Base-by-base conservation (phyloP, 495 filamentous ascomycete genomes). In the Trichocladium antarcticum region DNA sequence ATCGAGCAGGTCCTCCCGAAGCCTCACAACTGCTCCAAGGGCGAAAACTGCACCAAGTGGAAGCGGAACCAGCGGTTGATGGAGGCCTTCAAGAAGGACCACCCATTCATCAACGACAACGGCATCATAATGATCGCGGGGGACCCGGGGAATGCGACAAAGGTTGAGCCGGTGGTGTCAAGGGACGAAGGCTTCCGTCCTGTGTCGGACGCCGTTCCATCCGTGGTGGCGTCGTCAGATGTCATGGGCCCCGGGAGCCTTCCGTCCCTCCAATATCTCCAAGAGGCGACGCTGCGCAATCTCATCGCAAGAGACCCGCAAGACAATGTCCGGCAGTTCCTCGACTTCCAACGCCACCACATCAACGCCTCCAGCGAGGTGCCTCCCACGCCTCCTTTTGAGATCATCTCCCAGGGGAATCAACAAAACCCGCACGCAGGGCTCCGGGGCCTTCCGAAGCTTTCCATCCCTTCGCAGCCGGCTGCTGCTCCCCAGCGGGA, bases 1-100 rank as follows among this genome's bases (percentile, higher is more conserved):
- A 95, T 95, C 51, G 89, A 95, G 66, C 86, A 95, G 60, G 57
- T 89, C 14, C 69, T 94, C 16, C 89, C 89, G 3, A 89, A 84
- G 64, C 75, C 78, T 0, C 92, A 98, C 64, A 77, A 72, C 32
- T 98, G 92, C 66, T 81, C 80, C 32, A 96, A 95, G 64, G 92
- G 90, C 32, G 89, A 94, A 54, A 80, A 83, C 42, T 98, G 92
- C 63, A 71, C 75, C 16, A 95, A 90, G 64, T 89, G 72, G 69
- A 77, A 74, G 62, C 83, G 78, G 57, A 79, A 87, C 53, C 80
- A 92, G 58, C 72, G 77, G 29, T 70, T 83, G 68, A 72, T 87
- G 42, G 76, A 77, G 24, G 69, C 70, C 27, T 77, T 89, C 57
- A 77, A 80, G 55, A 73, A 78, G 53, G 81, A 87, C 47, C 79